Evolutionary conservation across 345 rosid genomes (phyloP), one percentile per base, ranked within the genome.

Genomic region (Lepidium didymum): DNA sequence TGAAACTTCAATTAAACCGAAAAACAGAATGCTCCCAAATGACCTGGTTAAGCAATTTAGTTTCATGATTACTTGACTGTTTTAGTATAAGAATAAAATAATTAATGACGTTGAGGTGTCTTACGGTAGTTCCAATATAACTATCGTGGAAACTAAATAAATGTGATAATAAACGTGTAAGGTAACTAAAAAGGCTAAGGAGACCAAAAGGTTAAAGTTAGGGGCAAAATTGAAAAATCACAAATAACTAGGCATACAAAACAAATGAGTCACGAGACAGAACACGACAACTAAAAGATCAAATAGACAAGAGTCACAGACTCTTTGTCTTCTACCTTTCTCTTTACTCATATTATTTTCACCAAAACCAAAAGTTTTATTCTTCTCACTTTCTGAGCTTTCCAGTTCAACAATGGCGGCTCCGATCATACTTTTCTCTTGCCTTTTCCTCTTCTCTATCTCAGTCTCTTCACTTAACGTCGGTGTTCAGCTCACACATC

Each of bases 391-490:
- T 70, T 62, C 78, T 18, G 78, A 56, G 70, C 68, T 75, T 46
- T 40, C 10, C 43, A 52, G 75, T 59, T 4, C 49, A 66, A 38
- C 72, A 45, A 80, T 72, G 79, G 70, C 46, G 76, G 73, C 67
- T 72, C 65, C 59, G 67, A 3, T 41, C 37, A 72, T 56, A 23
- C 52, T 13, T 36, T 61, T 58, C 55, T 21, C 78, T 55, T 36
- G 34, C 70, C 25, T 73, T 47, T 41, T 66, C 66, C 18, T 73
- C 13, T 67, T 68, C 41, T 72, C 64, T 55, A 19, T 77, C 64
- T 45, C 84, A 12, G 78, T 78, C 42, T 57, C 64, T 7, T 84
- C 85, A 6, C 93, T 92, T 65, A 86, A 86, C 81, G 51, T 92
- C 52, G 96, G 96, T 16, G 77, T 87, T 54, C 96, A 88, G 70